Conservation (phyloP, 73 alveolate species). For the Paramecium tetraurelia region DNA sequence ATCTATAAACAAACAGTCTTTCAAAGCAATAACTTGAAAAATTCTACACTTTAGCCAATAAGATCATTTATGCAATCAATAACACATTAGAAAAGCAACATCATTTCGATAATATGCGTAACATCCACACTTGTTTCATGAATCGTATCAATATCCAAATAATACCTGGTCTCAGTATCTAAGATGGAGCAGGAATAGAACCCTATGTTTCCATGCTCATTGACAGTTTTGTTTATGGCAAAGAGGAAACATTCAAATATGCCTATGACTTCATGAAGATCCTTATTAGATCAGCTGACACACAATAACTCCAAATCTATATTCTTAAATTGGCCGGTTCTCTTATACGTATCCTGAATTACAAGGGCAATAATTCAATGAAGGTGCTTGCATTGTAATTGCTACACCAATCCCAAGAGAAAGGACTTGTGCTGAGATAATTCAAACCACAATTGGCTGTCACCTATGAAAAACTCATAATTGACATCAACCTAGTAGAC, state of each 20-base stretch:
- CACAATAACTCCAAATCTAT: not conserved
- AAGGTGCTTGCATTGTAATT: not conserved
- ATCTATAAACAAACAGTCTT: not conserved
- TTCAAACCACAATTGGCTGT: conserved; percentile 14
- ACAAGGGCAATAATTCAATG: not conserved
- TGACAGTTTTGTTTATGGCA: not conserved
- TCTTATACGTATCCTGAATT: not conserved
- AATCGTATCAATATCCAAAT: not conserved
- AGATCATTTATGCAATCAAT: not conserved
- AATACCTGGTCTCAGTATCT: not conserved
- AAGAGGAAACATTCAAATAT: not conserved
- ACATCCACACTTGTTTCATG: not conserved
- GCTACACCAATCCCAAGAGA: not conserved
- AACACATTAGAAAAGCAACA: not conserved
- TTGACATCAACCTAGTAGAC: not conserved
- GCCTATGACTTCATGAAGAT: conserved; percentile 9
- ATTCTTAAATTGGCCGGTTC: conserved; percentile 27
- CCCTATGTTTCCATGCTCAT: conserved; percentile 28
- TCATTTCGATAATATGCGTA: conserved; percentile 30
- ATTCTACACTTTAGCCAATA: not conserved
- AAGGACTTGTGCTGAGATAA: not conserved
- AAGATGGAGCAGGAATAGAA: conserved; percentile 14
- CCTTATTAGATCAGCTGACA: not conserved
- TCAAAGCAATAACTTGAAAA: not conserved
- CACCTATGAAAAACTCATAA: not conserved